Evolutionary conservation across 2,329 filamentous ascomycete species (phyloP), one percentile per base, ranked within the genome.

Genomic region (Fusarium sarcochroum): DNA sequence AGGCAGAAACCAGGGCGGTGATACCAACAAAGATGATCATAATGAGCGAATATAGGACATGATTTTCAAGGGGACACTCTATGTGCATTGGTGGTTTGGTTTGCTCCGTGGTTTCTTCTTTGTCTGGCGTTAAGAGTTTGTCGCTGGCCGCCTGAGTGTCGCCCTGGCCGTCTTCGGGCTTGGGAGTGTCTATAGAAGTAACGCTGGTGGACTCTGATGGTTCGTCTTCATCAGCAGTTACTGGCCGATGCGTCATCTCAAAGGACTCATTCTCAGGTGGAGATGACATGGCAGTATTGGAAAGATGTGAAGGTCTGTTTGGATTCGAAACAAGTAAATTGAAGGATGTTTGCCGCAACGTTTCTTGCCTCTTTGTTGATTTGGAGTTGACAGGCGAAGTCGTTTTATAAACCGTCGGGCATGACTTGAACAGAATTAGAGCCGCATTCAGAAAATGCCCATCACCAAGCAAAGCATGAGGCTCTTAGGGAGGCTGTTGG

Each of bases 41-140:
- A n/a, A 63, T 18, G 5, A 68, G 38, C 7, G 66, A 69, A 34
- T 69, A 38, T 7, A 66, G 14, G 15, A 69, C 61, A 20, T 69
- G 60, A 15, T 18, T 68, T 15, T 69, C 37, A 10, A 68, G 23
- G 4, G 66, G 55, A 15, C 37, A 38, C 7, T 18, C 10, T 18
- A 21, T 18, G 1, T 30, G 15, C 1, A 15, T 7, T 8, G 63
- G 15, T 1, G 18, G 7, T 5, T 7, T 17, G 3, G 17, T 7
- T 18, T 37, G 48, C 2, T 30, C 37, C 25, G 17, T 13, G 23
- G 5, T 37, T 14, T 53, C 23, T 13, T 15, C n/a, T 15, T 13
- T 9, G 18, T 11, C 18, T 3, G 40, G 7, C 2, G 34, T n/a
- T n/a, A n/a, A n/a, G n/a, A n/a, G 38, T 1, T 18, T 37, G 17